Conservation (phyloP, 495 filamentous ascomycete species). For the Trichoderma erinaceum region DNA sequence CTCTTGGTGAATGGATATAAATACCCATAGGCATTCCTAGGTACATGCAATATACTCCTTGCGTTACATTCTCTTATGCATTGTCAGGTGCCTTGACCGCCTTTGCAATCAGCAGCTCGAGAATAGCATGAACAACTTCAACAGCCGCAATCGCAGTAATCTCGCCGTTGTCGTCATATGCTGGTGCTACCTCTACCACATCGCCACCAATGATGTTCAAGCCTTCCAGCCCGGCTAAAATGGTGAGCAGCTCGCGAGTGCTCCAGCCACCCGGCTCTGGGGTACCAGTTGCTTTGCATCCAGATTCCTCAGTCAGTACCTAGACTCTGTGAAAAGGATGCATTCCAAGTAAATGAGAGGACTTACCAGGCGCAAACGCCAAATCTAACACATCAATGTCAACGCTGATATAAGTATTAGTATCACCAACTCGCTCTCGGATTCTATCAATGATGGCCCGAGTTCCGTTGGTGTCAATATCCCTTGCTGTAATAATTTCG, state of each 20-base stretch:
- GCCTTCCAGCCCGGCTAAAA: conserved; percentile 49
- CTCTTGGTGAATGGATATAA: too few species aligned
- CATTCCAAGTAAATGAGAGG: neutral
- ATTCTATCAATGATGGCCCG: conserved; percentile 71
- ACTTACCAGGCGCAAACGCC: conserved; percentile 44
- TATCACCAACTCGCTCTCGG: conserved; percentile 63
- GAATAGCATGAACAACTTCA: conserved; percentile 30
- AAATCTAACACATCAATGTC: conserved; percentile 88
- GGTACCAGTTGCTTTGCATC: conserved; percentile 71
- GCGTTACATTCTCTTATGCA: neutral
- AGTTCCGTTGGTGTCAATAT: conserved; percentile 69
- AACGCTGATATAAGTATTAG: conserved; percentile 76
- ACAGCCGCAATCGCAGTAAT: conserved; percentile 63
- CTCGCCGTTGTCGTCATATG: conserved; percentile 65
- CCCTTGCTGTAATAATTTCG: conserved; percentile 70
- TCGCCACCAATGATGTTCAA: conserved; percentile 75
- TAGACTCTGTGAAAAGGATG: neutral
- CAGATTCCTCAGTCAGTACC: neutral
- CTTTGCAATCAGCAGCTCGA: conserved; percentile 34
- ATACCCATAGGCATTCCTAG: too few species aligned
- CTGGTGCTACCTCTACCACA: conserved; percentile 69
- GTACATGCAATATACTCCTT: too few species aligned
- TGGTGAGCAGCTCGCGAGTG: conserved; percentile 57
- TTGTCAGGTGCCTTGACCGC: conserved; percentile 21
- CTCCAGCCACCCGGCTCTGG: conserved; percentile 85